Percentiles rank a stretch among this genome's conserved stretches.
Evolutionary conservation across 768 basidiomycete genomes (phyloP).

Genomic region (Collybia mongolica): DNA sequence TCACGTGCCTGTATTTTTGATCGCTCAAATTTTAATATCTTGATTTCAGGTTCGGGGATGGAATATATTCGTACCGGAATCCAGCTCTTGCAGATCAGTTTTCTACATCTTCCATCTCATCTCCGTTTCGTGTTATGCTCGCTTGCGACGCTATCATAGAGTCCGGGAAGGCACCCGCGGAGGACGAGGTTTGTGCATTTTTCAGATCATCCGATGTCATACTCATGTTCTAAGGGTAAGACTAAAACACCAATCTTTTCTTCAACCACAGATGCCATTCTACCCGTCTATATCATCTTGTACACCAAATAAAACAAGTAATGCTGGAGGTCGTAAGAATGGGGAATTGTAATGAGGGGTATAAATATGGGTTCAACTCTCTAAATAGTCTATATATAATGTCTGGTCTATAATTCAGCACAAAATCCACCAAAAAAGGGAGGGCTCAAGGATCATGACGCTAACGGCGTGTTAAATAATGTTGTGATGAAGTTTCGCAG

Average conservation of each 20-base stretch:
- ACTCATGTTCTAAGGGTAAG: conserved; percentile 4
- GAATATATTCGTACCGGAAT: conserved; percentile 62
- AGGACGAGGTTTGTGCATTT: conserved; percentile 9
- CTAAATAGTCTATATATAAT: conserved; percentile 4
- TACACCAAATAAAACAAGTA: background rate
- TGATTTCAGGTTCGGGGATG: conserved; percentile 51
- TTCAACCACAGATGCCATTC: conserved; percentile 49
- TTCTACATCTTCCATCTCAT: conserved; percentile 66
- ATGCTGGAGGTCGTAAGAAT: too few relatives aligned
- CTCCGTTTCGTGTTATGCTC: conserved; percentile 66
- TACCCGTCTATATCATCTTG: background rate
- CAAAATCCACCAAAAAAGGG: conserved; percentile 11
- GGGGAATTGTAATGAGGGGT: background rate
- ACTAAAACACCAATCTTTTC: conserved; percentile 53
- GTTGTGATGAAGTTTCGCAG: conserved; percentile 32
- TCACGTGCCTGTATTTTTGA: background rate
- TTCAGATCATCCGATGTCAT: background rate
- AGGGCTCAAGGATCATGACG: conserved; percentile 24
- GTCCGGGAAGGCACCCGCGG: conserved; percentile 23
- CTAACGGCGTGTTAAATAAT: conserved; percentile 49
- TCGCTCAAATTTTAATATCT: conserved; percentile 7
- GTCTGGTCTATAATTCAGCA: conserved; percentile 10
- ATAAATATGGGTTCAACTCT: conserved; percentile 1
- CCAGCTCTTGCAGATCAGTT: conserved; percentile 55
- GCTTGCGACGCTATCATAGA: conserved; percentile 55